Conservation (phyloP, 768 basidiomycete genomes). For the Termitomyces sp. region DNA sequence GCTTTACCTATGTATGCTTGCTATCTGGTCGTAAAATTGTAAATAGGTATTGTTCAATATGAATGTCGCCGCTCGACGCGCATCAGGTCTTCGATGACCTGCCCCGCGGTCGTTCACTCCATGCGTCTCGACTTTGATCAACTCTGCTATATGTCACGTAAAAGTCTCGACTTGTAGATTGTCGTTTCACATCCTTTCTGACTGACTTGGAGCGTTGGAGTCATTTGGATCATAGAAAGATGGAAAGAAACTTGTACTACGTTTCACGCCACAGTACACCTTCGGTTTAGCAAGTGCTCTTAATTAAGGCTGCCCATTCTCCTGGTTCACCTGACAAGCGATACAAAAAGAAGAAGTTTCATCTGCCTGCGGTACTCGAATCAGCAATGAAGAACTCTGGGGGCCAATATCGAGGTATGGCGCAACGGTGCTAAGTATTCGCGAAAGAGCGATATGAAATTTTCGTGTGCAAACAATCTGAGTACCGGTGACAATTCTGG, state of each 20-base stretch:
- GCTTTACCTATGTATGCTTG: constrained; percentile 9
- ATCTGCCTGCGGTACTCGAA: neutral
- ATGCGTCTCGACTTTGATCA: constrained; percentile 16
- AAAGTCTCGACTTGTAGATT: neutral
- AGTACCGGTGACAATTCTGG: constrained; percentile 75
- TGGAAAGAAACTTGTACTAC: too few species aligned
- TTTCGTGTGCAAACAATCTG: constrained; percentile 31
- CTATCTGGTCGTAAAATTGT: constrained; percentile 15
- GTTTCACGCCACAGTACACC: too few species aligned
- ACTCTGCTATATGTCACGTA: neutral
- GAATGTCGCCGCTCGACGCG: constrained; percentile 86
- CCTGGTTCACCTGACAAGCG: neutral
- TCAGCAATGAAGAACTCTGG: neutral
- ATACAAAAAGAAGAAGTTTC: neutral
- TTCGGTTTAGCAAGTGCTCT: too few species aligned
- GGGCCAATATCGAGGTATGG: neutral
- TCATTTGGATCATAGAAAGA: neutral
- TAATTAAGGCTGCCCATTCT: too few species aligned
- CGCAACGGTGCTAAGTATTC: neutral
- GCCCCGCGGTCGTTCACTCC: constrained; percentile 72
- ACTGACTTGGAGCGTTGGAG: neutral
- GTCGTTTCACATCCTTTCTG: neutral
- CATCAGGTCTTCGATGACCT: constrained; percentile 62
- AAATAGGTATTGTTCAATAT: constrained; percentile 30
- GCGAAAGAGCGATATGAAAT: neutral